phyloP scores from a whole-genome alignment of 345 rosid genomes.

The Brassica rapa region DNA sequence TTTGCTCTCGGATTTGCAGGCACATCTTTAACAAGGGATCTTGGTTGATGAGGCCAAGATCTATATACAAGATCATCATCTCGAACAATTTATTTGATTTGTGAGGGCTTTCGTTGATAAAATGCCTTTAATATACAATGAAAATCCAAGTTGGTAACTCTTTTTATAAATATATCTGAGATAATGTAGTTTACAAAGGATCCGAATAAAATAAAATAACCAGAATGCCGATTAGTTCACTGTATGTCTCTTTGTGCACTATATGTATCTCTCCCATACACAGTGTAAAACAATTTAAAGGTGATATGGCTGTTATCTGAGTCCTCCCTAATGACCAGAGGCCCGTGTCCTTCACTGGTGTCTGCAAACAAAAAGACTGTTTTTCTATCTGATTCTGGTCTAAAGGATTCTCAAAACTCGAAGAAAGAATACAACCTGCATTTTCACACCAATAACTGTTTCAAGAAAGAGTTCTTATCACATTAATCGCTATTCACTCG shows the following conservation, averaged over 20 bases:
- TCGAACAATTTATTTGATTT: conserved; percentile 81
- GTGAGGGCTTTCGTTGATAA: conserved; percentile 59
- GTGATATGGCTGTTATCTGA: too few species aligned
- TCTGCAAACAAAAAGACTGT: too few species aligned
- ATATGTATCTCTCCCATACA: too few species aligned
- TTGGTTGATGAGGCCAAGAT: conserved; percentile 92
- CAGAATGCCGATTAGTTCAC: conserved; percentile 8
- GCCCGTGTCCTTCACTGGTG: too few species aligned
- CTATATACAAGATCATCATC: conserved; percentile 77
- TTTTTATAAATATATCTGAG: not conserved
- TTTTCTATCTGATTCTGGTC: too few species aligned
- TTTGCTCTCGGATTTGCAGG: conserved; percentile 64
- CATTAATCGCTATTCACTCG: not conserved
- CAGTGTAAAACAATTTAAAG: too few species aligned
- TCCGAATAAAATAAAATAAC: not conserved
- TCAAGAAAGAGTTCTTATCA: too few species aligned
- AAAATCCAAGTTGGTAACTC: not conserved
- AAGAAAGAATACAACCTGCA: too few species aligned
- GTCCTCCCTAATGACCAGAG: too few species aligned
- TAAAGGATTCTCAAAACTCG: too few species aligned
- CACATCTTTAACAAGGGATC: conserved; percentile 80
- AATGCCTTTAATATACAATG: not conserved
- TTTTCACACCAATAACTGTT: too few species aligned
- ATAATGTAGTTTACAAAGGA: conserved; percentile 13
- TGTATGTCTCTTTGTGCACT: conserved; percentile 52